These are phyloP conservation scores for Rubroboletus satanas DNA, from an alignment of 768 basidiomycete species.

Conservation along the genomic window DNA sequence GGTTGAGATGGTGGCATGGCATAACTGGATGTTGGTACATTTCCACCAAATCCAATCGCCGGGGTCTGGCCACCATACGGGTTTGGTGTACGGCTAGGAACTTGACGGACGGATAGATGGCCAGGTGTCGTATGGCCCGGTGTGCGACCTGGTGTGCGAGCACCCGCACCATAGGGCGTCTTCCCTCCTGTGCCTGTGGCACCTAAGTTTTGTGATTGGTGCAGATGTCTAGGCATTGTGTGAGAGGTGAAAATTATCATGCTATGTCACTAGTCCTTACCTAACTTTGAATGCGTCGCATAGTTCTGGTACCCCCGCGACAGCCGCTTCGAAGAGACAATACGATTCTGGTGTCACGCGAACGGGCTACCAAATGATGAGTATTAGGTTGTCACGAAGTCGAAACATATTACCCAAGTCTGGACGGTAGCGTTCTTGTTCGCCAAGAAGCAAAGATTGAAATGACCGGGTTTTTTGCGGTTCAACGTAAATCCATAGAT, in stretches of 20 bases:
- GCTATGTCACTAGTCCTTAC: constrained; percentile 33
- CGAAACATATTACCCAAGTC: constrained; percentile 63
- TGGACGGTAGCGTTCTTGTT: constrained; percentile 88
- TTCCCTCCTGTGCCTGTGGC: constrained; percentile 57
- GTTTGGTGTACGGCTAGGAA: constrained; percentile 69
- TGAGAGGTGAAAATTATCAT: constrained; percentile 3
- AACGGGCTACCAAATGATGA: constrained; percentile 54
- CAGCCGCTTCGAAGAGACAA: constrained; percentile 85
- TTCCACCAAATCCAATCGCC: constrained; percentile 30
- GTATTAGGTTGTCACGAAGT: neutral
- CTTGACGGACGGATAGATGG: constrained; percentile 69
- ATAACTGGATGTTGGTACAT: constrained; percentile 26
- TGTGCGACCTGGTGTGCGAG: constrained; percentile 73
- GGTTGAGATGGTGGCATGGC: constrained; percentile 32
- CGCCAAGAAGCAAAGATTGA: constrained; percentile 88
- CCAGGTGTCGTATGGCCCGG: constrained; percentile 79
- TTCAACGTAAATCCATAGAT: constrained; percentile 96
- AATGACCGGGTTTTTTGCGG: constrained; percentile 85
- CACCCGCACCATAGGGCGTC: constrained; percentile 74
- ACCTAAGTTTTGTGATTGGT: constrained; percentile 68
- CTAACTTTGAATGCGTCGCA: constrained; percentile 97
- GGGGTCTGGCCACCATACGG: constrained; percentile 57
- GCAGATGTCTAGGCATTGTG: constrained; percentile 53
- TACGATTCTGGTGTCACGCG: constrained; percentile 87
- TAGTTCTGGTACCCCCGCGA: constrained; percentile 86